A percentile compares a stretch with the other conserved stretches of the same genome.
These are phyloP conservation scores for Leucosporidium creatinivorum DNA, from an alignment of 768 basidiomycete genomes.

Conservation along the genomic window DNA sequence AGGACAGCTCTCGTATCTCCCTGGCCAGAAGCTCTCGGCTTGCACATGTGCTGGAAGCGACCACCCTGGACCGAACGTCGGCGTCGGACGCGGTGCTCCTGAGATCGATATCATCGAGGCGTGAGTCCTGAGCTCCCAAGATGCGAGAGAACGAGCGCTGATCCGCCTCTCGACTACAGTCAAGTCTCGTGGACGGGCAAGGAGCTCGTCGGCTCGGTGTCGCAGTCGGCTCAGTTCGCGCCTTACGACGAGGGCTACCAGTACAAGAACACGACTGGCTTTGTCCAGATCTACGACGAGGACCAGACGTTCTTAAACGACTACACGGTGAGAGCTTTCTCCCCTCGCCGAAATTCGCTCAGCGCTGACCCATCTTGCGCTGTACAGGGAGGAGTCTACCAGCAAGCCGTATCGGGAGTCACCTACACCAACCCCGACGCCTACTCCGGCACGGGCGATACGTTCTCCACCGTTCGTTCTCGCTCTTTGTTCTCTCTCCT, in stretches of 20 bases:
- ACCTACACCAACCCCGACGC: conserved; percentile 52
- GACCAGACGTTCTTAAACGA: background rate
- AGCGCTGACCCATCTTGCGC: too few relatives aligned
- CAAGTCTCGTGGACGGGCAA: conserved; percentile 7
- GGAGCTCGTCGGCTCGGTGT: conserved; percentile 53
- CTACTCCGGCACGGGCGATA: conserved; percentile 49
- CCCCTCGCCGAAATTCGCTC: too few relatives aligned
- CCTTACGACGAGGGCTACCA: conserved; percentile 55
- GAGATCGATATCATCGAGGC: conserved; percentile 65
- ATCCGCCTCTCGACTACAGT: conserved; percentile 39
- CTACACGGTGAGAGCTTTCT: background rate
- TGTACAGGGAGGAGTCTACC: conserved; percentile 55
- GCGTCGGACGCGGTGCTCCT: conserved; percentile 66
- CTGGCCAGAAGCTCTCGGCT: conserved; percentile 75
- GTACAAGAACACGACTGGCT: conserved; percentile 50
- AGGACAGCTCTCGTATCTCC: conserved; percentile 61
- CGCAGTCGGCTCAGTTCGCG: conserved; percentile 71
- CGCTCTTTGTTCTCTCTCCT: too few relatives aligned
- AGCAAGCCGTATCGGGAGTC: conserved; percentile 67
- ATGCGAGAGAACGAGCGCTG: conserved; percentile 39
- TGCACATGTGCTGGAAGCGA: conserved; percentile 80
- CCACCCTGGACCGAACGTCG: conserved; percentile 73
- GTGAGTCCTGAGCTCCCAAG: conserved; percentile 44
- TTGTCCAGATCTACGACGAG: conserved; percentile 50
- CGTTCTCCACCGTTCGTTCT: conserved; percentile 47